These are phyloP conservation scores for Noccaea bulbosa DNA, from an alignment of 345 rosid species.

Conservation along the genomic window DNA sequence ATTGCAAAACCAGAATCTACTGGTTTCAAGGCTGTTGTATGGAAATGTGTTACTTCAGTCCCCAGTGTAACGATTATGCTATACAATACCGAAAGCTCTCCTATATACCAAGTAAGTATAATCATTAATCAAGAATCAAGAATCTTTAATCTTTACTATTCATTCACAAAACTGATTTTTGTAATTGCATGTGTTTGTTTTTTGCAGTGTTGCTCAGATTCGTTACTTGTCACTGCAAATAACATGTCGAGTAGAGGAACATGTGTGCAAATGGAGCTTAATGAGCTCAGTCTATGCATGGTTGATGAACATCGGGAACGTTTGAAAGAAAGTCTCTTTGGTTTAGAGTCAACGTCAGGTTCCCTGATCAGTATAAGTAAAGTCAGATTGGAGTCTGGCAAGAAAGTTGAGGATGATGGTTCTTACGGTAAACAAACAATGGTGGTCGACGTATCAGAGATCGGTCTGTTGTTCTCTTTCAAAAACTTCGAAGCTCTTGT, in stretches of 20 bases:
- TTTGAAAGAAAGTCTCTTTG: conserved; percentile 76
- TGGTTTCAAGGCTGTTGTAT: conserved; percentile 63
- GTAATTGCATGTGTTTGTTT: neutral
- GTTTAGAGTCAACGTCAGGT: conserved; percentile 75
- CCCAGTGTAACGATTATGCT: conserved; percentile 79
- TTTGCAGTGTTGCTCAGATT: conserved; percentile 77
- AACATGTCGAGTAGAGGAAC: conserved; percentile 75
- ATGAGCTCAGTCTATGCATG: conserved; percentile 78
- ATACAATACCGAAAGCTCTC: conserved; percentile 55
- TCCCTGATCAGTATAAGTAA: conserved; percentile 74
- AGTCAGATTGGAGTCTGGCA: conserved; percentile 76
- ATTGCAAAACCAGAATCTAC: conserved; percentile 53
- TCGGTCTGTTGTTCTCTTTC: conserved; percentile 67
- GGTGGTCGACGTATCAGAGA: conserved; percentile 75
- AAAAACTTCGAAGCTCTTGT: conserved; percentile 72
- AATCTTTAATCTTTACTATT: neutral
- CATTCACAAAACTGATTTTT: neutral
- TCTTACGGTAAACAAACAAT: conserved; percentile 62
- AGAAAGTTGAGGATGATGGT: conserved; percentile 67
- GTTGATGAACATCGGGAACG: conserved; percentile 82
- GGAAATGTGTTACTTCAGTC: conserved; percentile 85
- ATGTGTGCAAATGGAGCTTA: conserved; percentile 80
- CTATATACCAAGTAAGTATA: conserved; percentile 80
- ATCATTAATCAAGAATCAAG: conserved; percentile 15
- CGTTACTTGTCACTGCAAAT: conserved; percentile 79